Evolutionary conservation across 2,329 filamentous ascomycete genomes (phyloP), one percentile per base, ranked within the genome.

Genomic region (Mariannaea elegans): DNA sequence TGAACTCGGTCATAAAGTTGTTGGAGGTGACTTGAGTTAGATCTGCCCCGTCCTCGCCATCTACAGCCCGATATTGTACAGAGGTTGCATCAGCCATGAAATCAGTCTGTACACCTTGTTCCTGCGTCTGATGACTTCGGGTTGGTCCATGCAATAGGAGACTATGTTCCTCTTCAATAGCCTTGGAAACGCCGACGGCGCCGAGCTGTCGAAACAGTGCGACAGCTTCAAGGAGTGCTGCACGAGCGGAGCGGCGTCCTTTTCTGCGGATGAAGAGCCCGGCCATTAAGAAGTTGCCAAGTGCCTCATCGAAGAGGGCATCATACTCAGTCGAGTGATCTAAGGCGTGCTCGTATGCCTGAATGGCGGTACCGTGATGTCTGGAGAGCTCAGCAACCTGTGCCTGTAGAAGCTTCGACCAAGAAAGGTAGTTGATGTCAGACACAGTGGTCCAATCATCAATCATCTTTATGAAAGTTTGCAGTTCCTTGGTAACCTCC

Each of bases 221-320:
- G 16, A 92, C 81, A 3, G 88, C 85, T 62, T 93, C 90, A 29
- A 85, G 82, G 14, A 94, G 77, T 1, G 89, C 84, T n/a, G 87
- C 84, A 52, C 88, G 84, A 23, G 91, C 91, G 32, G 90, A 89
- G 61, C 91, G 80, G 36, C 86, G 82, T 3, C 90, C 88, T 12
- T 84, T 84, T 62, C 84, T 82, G 13, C 90, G 82, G 52, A 91
- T 80, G 62, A 93, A 86, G 71, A 87, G 89, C 9, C 89, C 89
- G 2, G 87, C 90, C 78, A 93, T 90, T 27, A 93, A 79, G 71
- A 92, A 91, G 69, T 90, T 90, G 14, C 87, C 86, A 2, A 93
- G 80, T 0, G 89, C 91, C 72, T 93, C 90, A 61, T 94, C 91
- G 48, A 93, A 84, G 2, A 84, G 70, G 62, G 91, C 90, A 41